Conservation (phyloP, 1,284 basidiomycete species). For the Baeospora myosura region DNA sequence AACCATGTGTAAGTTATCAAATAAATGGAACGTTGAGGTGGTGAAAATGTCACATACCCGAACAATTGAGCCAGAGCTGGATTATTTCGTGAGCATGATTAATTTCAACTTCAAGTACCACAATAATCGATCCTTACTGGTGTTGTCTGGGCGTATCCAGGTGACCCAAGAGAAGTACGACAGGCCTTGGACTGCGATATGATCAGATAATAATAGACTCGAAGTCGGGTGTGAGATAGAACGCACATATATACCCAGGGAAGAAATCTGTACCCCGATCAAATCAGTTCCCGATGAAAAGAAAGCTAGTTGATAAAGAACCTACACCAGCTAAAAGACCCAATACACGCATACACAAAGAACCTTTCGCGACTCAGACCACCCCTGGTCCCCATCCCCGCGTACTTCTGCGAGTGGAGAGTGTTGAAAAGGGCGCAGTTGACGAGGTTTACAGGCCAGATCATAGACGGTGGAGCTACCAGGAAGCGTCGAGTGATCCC, state of each 20-base stretch:
- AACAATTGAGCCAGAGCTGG: slow-evolving; percentile 5
- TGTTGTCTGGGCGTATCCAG: slow-evolving; percentile 15
- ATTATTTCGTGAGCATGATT: neutral
- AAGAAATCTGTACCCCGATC: slow-evolving; percentile 22
- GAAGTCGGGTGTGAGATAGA: neutral
- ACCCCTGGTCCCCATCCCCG: slow-evolving; percentile 56
- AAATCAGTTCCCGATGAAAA: slow-evolving; percentile 1
- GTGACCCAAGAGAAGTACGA: slow-evolving; percentile 61
- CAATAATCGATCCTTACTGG: slow-evolving; percentile 3
- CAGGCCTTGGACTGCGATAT: slow-evolving; percentile 40
- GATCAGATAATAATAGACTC: no score
- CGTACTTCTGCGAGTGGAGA: slow-evolving; percentile 48
- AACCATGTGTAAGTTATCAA: slow-evolving; percentile 18
- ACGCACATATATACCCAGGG: slow-evolving; percentile 45
- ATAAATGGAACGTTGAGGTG: neutral
- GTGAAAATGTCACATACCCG: neutral
- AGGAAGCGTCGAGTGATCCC: slow-evolving; percentile 76
- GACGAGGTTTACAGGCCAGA: slow-evolving; percentile 76
- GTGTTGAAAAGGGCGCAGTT: slow-evolving; percentile 69
- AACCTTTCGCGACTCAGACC: slow-evolving; percentile 71
- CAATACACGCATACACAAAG: slow-evolving; percentile 46
- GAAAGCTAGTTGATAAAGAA: slow-evolving; percentile 30
- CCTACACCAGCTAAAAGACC: slow-evolving; percentile 58
- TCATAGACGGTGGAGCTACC: slow-evolving; percentile 86
- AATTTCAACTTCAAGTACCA: neutral